Conservation (phyloP, 2,329 filamentous ascomycete species). For the Fusarium palustre region DNA sequence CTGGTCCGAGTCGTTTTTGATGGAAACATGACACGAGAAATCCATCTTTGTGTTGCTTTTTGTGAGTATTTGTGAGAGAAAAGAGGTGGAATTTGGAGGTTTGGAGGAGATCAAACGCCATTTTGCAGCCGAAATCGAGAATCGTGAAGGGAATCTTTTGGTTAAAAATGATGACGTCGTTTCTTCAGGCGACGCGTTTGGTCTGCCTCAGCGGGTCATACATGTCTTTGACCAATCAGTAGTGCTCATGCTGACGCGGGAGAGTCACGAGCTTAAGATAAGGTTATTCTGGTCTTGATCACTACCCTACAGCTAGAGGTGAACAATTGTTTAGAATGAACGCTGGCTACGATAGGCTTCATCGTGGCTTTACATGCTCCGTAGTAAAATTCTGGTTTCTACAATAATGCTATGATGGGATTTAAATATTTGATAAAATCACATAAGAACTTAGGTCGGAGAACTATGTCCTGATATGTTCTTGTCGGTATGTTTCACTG, state of each 20-base stretch:
- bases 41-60: neutral
- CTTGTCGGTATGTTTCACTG: fast-evolving
- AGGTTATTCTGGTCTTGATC: neutral
- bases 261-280: neutral
- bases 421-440: neutral
- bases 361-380: too few species aligned
- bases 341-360: too few species aligned
- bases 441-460: neutral
- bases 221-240: neutral
- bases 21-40: slow-evolving; percentile 24
- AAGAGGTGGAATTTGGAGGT: neutral
- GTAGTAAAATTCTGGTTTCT: neutral
- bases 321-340: neutral
- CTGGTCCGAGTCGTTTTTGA: slow-evolving; percentile 20
- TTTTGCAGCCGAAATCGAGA: neutral
- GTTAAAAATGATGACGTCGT: slow-evolving; percentile 19
- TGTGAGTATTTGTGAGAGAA: neutral
- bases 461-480: neutral
- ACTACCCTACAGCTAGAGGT: neutral
- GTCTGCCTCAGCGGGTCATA: neutral
- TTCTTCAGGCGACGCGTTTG: neutral
- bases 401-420: neutral
- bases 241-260: fast-evolving
- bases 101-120: neutral
- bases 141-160: slow-evolving; percentile 2